Evolutionary conservation across 1,284 basidiomycete species (phyloP).

Genomic region (Austroboletus olivaceoglutinosus): DNA sequence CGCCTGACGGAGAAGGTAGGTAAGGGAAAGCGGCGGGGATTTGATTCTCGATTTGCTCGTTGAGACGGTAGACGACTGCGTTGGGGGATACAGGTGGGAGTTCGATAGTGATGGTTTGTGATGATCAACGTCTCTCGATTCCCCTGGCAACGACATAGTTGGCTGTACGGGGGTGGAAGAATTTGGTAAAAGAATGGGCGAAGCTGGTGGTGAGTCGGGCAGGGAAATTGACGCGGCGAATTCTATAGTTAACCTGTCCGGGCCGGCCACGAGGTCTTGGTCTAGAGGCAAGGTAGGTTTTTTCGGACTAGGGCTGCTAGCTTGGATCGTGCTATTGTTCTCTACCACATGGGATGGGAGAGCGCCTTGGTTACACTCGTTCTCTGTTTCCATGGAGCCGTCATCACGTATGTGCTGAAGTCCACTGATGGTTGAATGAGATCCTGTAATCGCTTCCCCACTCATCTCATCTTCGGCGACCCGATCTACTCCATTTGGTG

Average conservation of each 20-base stretch:
- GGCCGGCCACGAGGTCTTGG: background rate
- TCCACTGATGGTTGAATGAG: background rate
- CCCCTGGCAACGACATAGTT: background rate
- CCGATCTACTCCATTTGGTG: background rate
- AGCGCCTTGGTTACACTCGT: background rate
- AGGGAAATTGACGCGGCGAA: constrained; percentile 19
- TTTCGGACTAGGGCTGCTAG: background rate
- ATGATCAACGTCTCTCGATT: constrained; percentile 2
- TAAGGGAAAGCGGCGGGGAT: constrained; percentile 38
- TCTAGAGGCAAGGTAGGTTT: background rate
- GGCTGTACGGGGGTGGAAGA: background rate
- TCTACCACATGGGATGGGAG: background rate
- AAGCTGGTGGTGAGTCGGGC: constrained; percentile 19
- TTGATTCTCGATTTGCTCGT: constrained; percentile 14
- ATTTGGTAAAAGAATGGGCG: constrained; percentile 3
- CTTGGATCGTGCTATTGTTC: background rate
- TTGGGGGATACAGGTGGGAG: background rate
- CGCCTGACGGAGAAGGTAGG: constrained; percentile 42
- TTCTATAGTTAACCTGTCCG: constrained; percentile 2
- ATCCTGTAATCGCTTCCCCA: background rate
- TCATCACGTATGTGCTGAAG: no score
- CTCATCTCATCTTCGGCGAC: constrained; percentile 1
- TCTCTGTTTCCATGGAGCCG: background rate
- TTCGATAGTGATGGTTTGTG: background rate
- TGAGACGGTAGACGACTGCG: background rate